Evolutionary conservation across 768 basidiomycete species (phyloP).

Genomic region (Russula emetica): DNA sequence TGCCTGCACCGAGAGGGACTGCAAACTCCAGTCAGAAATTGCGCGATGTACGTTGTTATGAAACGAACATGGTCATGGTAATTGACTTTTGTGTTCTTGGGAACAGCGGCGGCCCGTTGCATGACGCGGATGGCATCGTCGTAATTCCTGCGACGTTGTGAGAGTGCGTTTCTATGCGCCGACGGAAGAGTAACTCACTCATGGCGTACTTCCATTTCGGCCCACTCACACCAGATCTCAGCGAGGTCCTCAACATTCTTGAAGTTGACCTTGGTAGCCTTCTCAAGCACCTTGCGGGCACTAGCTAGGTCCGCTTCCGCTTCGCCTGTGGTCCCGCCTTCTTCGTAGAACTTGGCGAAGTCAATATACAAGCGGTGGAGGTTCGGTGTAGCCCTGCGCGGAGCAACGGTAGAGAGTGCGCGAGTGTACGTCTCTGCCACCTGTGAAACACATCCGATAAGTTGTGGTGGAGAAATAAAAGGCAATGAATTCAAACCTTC

Average conservation of each 20-base stretch:
- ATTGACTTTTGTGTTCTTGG: slow-evolving; percentile 84
- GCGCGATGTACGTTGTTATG: slow-evolving; percentile 23
- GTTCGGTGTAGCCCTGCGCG: slow-evolving; percentile 87
- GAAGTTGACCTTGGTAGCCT: slow-evolving; percentile 87
- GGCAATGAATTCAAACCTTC: slow-evolving; percentile 51
- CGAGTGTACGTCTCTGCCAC: slow-evolving; percentile 90
- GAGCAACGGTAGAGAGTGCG: slow-evolving; percentile 82
- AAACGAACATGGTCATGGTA: slow-evolving; percentile 88
- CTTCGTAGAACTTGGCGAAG: slow-evolving; percentile 97
- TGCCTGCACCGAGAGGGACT: slow-evolving; percentile 81
- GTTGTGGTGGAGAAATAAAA: neutral
- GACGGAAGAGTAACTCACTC: slow-evolving; percentile 57
- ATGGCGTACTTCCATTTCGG: slow-evolving; percentile 94
- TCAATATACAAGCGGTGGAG: slow-evolving; percentile 87
- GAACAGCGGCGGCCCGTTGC: slow-evolving; percentile 91
- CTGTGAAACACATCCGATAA: slow-evolving; percentile 38
- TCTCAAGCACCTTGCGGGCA: slow-evolving; percentile 90
- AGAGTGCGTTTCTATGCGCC: slow-evolving; percentile 24
- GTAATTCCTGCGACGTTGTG: slow-evolving; percentile 65
- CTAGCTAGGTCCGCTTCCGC: slow-evolving; percentile 80
- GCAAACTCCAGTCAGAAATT: neutral
- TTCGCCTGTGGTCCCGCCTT: slow-evolving; percentile 76
- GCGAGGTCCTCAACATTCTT: slow-evolving; percentile 96
- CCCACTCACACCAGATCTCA: slow-evolving; percentile 99
- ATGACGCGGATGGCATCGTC: slow-evolving; percentile 93